Evolutionary conservation across 2,329 filamentous ascomycete genomes (phyloP).

Genomic region (Nemania abortiva): DNA sequence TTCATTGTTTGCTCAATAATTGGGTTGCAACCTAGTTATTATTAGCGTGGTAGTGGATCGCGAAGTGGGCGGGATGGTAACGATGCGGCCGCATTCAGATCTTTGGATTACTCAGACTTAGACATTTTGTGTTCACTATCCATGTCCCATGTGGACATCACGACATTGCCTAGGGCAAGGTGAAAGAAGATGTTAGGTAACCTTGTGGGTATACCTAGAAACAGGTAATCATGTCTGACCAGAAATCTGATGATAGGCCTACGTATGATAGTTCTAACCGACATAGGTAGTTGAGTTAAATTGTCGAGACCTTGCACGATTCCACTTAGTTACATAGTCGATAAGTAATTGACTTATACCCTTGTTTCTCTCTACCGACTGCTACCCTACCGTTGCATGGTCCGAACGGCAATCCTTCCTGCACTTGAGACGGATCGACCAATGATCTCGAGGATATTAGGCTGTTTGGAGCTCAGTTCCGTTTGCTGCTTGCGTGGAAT

Average conservation of each 20-base stretch:
- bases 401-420: background rate
- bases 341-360: background rate
- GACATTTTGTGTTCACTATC: background rate
- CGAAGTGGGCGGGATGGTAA: conserved; percentile 4
- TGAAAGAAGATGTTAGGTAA: conserved; percentile 10
- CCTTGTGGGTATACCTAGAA: conserved; percentile 3
- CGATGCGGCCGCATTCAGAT: conserved; percentile 5
- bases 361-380: background rate
- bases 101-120: conserved; percentile 25
- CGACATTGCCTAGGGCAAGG: conserved; percentile 6
- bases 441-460: conserved; percentile 22
- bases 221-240: conserved; percentile 4
- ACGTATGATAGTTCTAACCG: background rate
- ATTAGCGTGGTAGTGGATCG: conserved; percentile 19
- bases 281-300: background rate
- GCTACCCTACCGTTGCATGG: conserved; percentile 1
- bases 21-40: conserved; percentile 2
- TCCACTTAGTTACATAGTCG: conserved; percentile 5
- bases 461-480: conserved; percentile 2
- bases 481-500: conserved; percentile 1
- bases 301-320: background rate
- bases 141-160: conserved; percentile 2
- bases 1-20: conserved; percentile 1
- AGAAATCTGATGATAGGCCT: background rate
- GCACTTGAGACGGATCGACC: conserved; percentile 4